Evolutionary conservation across 164 flowering plant genomes (phyloP), one percentile per base, ranked within the genome.

Genomic region (Litsea cubeba): DNA sequence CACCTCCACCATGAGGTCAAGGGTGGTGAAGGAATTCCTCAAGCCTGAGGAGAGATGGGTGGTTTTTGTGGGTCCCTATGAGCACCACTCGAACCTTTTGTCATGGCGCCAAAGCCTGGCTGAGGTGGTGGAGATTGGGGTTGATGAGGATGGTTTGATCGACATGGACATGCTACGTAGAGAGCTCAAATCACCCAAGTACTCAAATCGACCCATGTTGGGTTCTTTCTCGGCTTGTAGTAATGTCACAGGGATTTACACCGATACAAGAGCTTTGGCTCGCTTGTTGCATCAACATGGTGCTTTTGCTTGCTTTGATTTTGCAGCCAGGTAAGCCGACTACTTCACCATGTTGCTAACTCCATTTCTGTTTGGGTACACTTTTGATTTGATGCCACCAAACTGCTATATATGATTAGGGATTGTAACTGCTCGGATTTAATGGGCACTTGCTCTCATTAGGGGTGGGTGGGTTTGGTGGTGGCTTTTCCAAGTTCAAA

Each of bases 221-320:
- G 94, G 90, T 2, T 91, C 97, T 7, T 91, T 93, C 83, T 91
- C 94, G 0, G 92, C 93, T 65, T 93, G 96, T 64, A 91, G 96
- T 70, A 91, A 93, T 62, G 94, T 91, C 50, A 87, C 94, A 2
- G 94, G 97, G 40, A 83, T 86, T 26, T 72, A 49, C 57, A 64
- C 87, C 0, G 86, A 90, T 68, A 88, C 96, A 0, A 65, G 88
- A 62, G 84, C 81, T 3, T 70, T 91, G 2, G 88, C 94, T 40
- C 74, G 72, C 12, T 82, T 93, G 15, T 77, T 93, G 50, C 97
- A 93, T 76, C 79, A 77, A 49, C 83, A 83, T 71, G 93, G 94
- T 50, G 95, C 86, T 10, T 88, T 87, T 71, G 95, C 83, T 0
- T 93, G 97, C 81, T 93, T 93, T 69, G 97, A 93, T 73, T 93